A percentile compares a stretch with the other conserved stretches of the same genome.
Evolutionary conservation across 164 flowering plant species (phyloP).

Genomic region (Aristolochia californica): DNA sequence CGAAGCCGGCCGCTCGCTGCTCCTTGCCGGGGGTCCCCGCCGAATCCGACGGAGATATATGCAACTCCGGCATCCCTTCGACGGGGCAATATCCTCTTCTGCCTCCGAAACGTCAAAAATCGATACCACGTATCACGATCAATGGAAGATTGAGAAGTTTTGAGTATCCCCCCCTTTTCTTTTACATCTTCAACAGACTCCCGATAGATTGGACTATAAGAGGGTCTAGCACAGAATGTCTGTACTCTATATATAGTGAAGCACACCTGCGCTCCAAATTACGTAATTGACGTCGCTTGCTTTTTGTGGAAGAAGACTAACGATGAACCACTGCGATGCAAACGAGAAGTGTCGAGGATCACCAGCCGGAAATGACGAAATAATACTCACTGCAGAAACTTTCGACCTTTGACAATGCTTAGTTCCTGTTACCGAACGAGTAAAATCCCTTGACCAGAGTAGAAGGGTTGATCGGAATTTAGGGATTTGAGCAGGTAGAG

Average conservation of each 20-base stretch:
- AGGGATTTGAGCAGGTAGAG: too few relatives aligned
- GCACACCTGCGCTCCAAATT: background rate
- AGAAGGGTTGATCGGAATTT: too few relatives aligned
- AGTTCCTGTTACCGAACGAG: too few relatives aligned
- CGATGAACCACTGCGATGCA: too few relatives aligned
- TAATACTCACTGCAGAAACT: too few relatives aligned
- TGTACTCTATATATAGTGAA: background rate
- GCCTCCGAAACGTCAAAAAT: background rate
- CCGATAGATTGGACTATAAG: background rate
- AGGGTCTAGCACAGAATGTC: background rate
- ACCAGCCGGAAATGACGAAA: too few relatives aligned
- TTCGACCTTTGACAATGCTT: too few relatives aligned
- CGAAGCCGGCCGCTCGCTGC: constrained; percentile 96
- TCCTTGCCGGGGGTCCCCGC: constrained; percentile 58
- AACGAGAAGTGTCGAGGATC: too few relatives aligned
- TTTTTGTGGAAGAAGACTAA: too few relatives aligned
- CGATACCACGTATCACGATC: background rate
- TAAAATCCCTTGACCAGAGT: too few relatives aligned
- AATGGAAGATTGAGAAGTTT: background rate
- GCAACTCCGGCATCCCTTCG: constrained; percentile 18
- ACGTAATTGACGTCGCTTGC: too few relatives aligned
- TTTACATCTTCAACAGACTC: background rate
- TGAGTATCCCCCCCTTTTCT: background rate
- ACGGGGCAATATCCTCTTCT: background rate
- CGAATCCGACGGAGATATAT: constrained; percentile 40